These are phyloP conservation scores for Pinus tabuliformis DNA, from an alignment of 75 land plant genomes.

Conservation along the genomic window DNA sequence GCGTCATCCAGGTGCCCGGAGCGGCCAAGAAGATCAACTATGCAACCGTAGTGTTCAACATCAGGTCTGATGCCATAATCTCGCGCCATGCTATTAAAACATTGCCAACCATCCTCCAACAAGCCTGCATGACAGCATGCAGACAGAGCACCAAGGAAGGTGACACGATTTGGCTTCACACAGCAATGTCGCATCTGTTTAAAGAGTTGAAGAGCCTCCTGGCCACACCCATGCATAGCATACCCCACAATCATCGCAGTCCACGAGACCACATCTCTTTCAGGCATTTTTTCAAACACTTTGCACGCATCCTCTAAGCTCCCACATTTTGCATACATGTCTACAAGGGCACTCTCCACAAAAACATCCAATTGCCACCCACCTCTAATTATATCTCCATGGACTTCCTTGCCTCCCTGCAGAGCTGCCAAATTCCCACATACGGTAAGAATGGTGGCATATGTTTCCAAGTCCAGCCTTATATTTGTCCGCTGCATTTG, in stretches of 20 bases:
- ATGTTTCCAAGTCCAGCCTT: not conserved
- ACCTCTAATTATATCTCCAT: not conserved
- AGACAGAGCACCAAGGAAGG: constrained; percentile 10
- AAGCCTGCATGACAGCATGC: constrained; percentile 17
- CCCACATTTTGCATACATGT: constrained; percentile 21
- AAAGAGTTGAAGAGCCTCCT: constrained; percentile 5
- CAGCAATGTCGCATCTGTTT: constrained; percentile 1
- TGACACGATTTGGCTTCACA: constrained; percentile 15
- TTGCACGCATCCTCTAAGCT: constrained; percentile 15
- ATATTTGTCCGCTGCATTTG: constrained; percentile 5
- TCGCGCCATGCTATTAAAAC: not conserved
- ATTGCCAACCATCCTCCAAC: not conserved
- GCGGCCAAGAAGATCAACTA: constrained; percentile 22
- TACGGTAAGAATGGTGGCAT: not conserved
- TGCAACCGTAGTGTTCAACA: constrained; percentile 11
- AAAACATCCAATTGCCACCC: constrained; percentile 5
- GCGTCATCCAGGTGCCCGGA: constrained; percentile 14
- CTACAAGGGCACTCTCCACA: constrained; percentile 16
- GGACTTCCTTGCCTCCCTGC: not conserved
- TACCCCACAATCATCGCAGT: constrained; percentile 13
- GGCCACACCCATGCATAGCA: constrained; percentile 1
- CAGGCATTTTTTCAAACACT: constrained; percentile 11
- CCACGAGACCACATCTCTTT: constrained; percentile 10
- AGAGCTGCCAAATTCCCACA: constrained; percentile 1
- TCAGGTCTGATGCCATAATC: not conserved